phyloP scores from a whole-genome alignment of 306 rosid species.

The Lupinus albus region DNA sequence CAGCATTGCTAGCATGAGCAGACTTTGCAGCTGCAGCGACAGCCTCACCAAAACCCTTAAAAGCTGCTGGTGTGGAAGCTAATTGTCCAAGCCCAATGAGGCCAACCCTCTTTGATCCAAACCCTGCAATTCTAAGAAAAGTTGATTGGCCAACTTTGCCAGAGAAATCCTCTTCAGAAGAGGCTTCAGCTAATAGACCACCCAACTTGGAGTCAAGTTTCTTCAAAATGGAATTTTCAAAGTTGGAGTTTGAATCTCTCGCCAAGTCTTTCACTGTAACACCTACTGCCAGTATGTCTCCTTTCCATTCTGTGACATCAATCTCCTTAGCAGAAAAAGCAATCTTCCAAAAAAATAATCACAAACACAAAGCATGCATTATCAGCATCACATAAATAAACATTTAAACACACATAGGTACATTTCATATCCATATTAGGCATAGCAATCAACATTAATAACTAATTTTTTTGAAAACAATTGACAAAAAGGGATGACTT shows the following conservation, averaged over 20 bases:
- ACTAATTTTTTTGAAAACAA: neutral
- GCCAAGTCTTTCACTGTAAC: constrained; percentile 81
- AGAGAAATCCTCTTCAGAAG: constrained; percentile 90
- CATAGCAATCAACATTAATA: constrained; percentile 5
- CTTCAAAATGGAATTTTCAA: constrained; percentile 70
- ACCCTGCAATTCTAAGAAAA: constrained; percentile 74
- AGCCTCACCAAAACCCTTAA: constrained; percentile 79
- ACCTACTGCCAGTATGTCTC: constrained; percentile 88
- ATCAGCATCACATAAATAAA: constrained; percentile 40
- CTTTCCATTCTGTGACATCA: constrained; percentile 84
- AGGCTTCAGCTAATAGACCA: constrained; percentile 82
- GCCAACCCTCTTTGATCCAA: constrained; percentile 80
- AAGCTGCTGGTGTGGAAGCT: constrained; percentile 56
- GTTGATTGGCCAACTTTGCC: constrained; percentile 88
- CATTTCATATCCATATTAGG: constrained; percentile 24
- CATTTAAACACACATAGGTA: neutral
- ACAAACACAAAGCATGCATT: constrained; percentile 46
- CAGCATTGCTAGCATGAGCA: constrained; percentile 72
- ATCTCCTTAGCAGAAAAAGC: constrained; percentile 69
- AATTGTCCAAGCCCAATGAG: constrained; percentile 91
- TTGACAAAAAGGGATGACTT: neutral
- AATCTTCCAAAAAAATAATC: constrained; percentile 58
- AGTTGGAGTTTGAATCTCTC: constrained; percentile 66
- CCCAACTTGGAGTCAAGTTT: constrained; percentile 83
- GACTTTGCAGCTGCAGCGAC: constrained; percentile 82